Conservation (phyloP, 352 stramenopile species). For the Globisporangium parvum region DNA sequence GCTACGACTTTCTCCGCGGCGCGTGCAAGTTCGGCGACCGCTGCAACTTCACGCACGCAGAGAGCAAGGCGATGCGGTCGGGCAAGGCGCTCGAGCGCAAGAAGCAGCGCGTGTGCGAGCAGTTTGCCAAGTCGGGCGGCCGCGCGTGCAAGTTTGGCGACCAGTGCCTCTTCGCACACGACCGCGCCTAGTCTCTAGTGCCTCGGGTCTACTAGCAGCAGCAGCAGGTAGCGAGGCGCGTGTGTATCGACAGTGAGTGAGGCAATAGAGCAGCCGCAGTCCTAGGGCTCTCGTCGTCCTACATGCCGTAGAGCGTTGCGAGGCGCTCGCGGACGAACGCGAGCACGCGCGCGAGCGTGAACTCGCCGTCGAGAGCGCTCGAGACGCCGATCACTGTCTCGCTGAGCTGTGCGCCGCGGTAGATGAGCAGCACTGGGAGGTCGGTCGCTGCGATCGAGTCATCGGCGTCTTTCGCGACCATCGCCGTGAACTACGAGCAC, state of each 20-base stretch:
- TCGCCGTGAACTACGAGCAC: constrained; percentile 38
- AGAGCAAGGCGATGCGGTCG: constrained; percentile 61
- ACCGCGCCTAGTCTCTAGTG: constrained; percentile 15
- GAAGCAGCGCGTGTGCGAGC: constrained; percentile 45
- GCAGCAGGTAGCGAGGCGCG: background rate
- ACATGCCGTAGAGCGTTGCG: constrained; percentile 12
- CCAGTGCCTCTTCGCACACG: constrained; percentile 67
- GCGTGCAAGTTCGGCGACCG: constrained; percentile 55
- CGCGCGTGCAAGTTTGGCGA: constrained; percentile 68
- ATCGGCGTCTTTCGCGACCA: constrained; percentile 64
- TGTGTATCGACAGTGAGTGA: background rate
- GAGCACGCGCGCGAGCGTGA: constrained; percentile 46
- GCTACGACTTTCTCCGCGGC: constrained; percentile 83
- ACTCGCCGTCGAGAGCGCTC: constrained; percentile 50
- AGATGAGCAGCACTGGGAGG: constrained; percentile 64
- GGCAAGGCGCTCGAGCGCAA: constrained; percentile 47
- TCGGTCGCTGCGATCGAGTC: constrained; percentile 55
- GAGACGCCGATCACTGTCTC: constrained; percentile 63
- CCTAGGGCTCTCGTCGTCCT: too few relatives aligned
- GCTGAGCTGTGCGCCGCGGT: constrained; percentile 37
- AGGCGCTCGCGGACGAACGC: constrained; percentile 31
- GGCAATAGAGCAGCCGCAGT: constrained; percentile 5
- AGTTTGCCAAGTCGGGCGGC: constrained; percentile 23
- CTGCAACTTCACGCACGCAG: constrained; percentile 66
- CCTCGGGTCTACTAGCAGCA: constrained; percentile 3